phyloP scores from a whole-genome alignment of 129 eudicot genomes.

The Arctium minus region DNA sequence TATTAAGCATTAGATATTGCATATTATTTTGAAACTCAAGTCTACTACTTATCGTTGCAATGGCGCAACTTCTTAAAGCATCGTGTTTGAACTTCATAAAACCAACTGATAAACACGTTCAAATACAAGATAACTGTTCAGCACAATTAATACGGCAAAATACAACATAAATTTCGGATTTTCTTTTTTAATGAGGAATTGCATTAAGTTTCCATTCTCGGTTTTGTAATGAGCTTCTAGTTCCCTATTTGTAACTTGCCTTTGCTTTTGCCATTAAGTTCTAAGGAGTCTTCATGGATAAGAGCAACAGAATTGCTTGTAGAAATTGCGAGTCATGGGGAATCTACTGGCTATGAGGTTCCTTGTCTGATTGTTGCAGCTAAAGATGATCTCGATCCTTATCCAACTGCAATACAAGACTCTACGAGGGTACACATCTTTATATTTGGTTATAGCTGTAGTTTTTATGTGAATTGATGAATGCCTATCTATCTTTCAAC shows the following conservation, averaged over 20 bases:
- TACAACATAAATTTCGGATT: no score
- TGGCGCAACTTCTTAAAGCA: no score
- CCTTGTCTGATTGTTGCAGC: conserved; percentile 78
- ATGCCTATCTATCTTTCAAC: not conserved
- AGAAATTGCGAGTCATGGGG: conserved; percentile 75
- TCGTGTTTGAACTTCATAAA: not conserved
- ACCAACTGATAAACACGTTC: not conserved
- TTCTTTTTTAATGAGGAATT: no score
- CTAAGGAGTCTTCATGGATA: conserved; percentile 58
- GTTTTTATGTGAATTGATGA: not conserved
- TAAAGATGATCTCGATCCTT: conserved; percentile 67
- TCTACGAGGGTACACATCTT: conserved; percentile 60
- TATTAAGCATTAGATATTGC: no score
- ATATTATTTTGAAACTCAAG: no score
- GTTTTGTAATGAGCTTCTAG: not conserved
- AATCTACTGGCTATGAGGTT: conserved; percentile 67
- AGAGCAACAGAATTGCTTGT: conserved; percentile 64
- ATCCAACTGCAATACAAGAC: conserved; percentile 57
- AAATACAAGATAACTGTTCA: not conserved
- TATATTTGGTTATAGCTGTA: not conserved
- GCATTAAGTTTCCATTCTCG: no score
- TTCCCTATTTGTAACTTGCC: not conserved
- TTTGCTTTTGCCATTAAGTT: conserved; percentile 24
- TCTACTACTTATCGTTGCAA: no score
- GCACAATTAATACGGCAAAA: not conserved